These are phyloP conservation scores for Fusarium kyushuense DNA, from an alignment of 2,329 filamentous ascomycete species.

Conservation along the genomic window DNA sequence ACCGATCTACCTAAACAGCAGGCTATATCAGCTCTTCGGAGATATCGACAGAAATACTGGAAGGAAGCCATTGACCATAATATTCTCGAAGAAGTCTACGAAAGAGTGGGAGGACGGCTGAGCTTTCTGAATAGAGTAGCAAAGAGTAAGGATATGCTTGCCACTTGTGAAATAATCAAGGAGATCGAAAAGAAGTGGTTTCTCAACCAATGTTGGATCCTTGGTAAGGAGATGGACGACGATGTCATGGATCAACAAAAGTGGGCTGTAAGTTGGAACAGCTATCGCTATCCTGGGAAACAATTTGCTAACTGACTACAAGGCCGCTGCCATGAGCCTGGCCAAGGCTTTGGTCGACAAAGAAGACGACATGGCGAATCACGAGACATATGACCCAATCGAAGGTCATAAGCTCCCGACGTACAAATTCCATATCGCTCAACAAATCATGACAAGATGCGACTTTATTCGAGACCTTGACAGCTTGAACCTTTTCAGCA, in stretches of 20 bases:
- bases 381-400: conserved; percentile 72
- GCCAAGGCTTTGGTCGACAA: conserved; percentile 90
- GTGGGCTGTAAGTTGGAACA: conserved; percentile 76
- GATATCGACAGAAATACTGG: conserved; percentile 85
- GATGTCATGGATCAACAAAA: conserved; percentile 99
- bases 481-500: conserved; percentile 94
- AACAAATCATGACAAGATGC: conserved; percentile 93
- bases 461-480: conserved; percentile 96
- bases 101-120: conserved; percentile 86
- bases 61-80: conserved; percentile 66
- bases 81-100: conserved; percentile 82
- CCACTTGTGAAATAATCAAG: conserved; percentile 79
- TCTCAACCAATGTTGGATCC: conserved; percentile 79
- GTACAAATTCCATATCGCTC: conserved; percentile 83
- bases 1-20: conserved; percentile 82
- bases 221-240: conserved; percentile 85
- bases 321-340: conserved; percentile 93
- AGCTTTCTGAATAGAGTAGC: conserved; percentile 91
- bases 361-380: conserved; percentile 70
- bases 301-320: conserved; percentile 17
- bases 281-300: neutral
- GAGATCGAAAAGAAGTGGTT: conserved; percentile 81
- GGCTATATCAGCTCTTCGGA: conserved; percentile 80
- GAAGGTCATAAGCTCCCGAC: conserved; percentile 82
- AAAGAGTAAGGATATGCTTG: conserved; percentile 84